Evolutionary conservation across 2,329 filamentous ascomycete genomes (phyloP), one percentile per base, ranked within the genome.

Genomic region (Verticillium dahliae): DNA sequence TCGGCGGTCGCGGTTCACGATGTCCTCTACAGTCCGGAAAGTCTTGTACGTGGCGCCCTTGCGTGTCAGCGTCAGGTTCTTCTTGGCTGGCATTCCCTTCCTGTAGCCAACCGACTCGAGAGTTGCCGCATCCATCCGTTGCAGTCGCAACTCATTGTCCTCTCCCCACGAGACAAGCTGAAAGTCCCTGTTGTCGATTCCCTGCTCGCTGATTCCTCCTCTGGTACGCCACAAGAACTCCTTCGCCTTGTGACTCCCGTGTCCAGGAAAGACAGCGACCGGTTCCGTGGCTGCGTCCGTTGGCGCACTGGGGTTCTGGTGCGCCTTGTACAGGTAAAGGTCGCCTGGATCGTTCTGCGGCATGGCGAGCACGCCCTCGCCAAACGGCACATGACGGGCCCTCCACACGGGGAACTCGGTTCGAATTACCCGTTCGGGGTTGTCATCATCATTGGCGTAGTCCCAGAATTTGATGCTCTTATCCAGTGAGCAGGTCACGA

Each of bases 401-500:
- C 93, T 85, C 91, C 92, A 96, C 27, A 97, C 89, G 1, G 93
- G 94, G 69, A 93, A 97, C 2, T 89, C 85, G 1, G 93, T 95
- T 57, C 83, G 81, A 60, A 97, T 93, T 55, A 92, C 84, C 63
- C 90, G 87, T 70, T 94, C 89, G 0, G 90, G 89, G 18, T 81
- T 77, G 64, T 90, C 82, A 3, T 81, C 80, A 4, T 86, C 80
- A 18, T 83, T 79, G 60, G 69, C 73, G 68, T 92, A 92, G 72
- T 97, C 90, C 93, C 93, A 97, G 66, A 97, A 90, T 71, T 96
- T 96, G 75, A 97, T 94, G 50, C 89, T 96, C 72, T 89, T 92
- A 71, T 97, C 93, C 57, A 97, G 79, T 1, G 93, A 96, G 74
- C 93, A 97, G 2, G 93, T 97, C 6, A 92, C 86, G 58, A 97